Evolutionary conservation across 768 basidiomycete genomes (phyloP), one percentile per base, ranked within the genome.

Genomic region (Mrakia gelida): DNA sequence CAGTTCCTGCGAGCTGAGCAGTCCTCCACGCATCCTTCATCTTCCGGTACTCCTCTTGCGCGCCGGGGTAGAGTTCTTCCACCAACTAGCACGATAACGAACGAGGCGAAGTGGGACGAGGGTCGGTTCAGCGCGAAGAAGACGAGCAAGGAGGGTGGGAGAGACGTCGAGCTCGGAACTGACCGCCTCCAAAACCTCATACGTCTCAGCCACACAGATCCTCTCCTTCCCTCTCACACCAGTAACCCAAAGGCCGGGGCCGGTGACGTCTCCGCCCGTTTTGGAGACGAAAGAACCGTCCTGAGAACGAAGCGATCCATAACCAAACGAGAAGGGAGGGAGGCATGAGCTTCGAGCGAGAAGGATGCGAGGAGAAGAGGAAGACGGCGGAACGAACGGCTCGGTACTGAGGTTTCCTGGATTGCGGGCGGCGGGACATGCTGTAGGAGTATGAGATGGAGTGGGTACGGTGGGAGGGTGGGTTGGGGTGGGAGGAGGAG

Each of bases 201-300:
- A 91, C 52, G 92, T 83, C 82, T 94, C 93, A 54, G 90, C 89
- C 6, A 92, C 88, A 0, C 91, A 88, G 81, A 90, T 90, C 80
- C 88, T 91, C 83, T 94, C 93, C 80, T 91, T 94, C 28, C 93
- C 93, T 83, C 91, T 92, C 43, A 92, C 88, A 81, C 92, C 94
- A 81, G 90, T 92, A 15, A 89, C 91, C 92, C 93, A 94, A 28
- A 94, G 85, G 26, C 93, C 92, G 28, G 93, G 93, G 13, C 93
- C 93, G 79, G 76, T 71, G 59, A 77, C 59, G 71, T 77, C 61
- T 26, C 61, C 59, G 71, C 54, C 32, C 30, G 63, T 21, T 21
- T 28, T 32, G 45, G 65, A 70, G 67, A 70, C 28, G 49, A 52
- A 45, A 65, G 63, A 23, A 49, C 63, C 75, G 75, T 75, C 75